phyloP scores from a whole-genome alignment of 108 stramenopile species.

The Nitzschia sp. region DNA sequence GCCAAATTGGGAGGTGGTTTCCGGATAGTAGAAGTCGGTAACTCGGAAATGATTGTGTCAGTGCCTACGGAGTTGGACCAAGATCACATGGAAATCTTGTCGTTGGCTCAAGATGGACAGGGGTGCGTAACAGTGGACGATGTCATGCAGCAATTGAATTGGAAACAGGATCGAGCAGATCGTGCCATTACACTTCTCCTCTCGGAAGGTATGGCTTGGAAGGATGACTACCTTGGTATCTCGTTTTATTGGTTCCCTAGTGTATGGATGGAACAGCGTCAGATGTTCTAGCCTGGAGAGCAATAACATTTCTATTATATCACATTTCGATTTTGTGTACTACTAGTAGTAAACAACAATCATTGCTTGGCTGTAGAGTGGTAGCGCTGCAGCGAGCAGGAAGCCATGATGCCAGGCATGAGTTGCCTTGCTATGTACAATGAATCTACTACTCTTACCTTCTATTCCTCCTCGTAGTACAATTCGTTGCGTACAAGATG shows the following conservation, averaged over 20 bases:
- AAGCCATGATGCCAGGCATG: too few relatives aligned
- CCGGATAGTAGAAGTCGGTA: slow-evolving; percentile 70
- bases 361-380: too few relatives aligned
- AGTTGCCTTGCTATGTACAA: too few relatives aligned
- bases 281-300: neutral
- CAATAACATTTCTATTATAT: too few relatives aligned
- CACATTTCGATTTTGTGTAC: too few relatives aligned
- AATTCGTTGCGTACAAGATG: too few relatives aligned
- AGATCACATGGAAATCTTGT: slow-evolving; percentile 84
- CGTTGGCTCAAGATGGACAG: slow-evolving; percentile 48
- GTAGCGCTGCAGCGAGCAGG: too few relatives aligned
- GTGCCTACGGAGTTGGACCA: slow-evolving; percentile 84
- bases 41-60: slow-evolving; percentile 70
- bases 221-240: slow-evolving; percentile 61
- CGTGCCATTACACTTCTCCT: slow-evolving; percentile 72
- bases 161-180: slow-evolving; percentile 69
- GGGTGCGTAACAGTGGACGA: slow-evolving; percentile 61
- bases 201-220: slow-evolving; percentile 84
- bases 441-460: too few relatives aligned
- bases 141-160: slow-evolving; percentile 45
- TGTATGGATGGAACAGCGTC: slow-evolving; percentile 44
- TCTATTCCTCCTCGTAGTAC: too few relatives aligned
- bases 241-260: slow-evolving; percentile 82
- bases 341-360: too few relatives aligned
- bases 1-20: slow-evolving; percentile 81